Evolutionary conservation across 495 filamentous ascomycete genomes (phyloP).

Genomic region (Penicillium steckii): DNA sequence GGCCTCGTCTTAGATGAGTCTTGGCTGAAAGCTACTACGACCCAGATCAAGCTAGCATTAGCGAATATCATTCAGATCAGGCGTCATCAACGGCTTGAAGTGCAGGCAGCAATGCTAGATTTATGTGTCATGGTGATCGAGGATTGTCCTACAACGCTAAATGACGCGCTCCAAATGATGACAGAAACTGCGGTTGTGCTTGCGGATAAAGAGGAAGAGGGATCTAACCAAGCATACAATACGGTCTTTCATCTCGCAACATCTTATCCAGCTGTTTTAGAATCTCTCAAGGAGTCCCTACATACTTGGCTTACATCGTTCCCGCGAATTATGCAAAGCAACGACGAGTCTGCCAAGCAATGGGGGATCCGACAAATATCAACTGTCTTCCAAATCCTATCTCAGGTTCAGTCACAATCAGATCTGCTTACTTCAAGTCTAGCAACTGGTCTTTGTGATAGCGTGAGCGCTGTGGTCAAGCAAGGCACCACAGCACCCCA

Average conservation of each 20-base stretch:
- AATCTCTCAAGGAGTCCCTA: slow-evolving; percentile 67
- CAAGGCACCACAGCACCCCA: slow-evolving; percentile 26
- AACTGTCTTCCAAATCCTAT: slow-evolving; percentile 67
- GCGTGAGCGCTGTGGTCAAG: slow-evolving; percentile 41
- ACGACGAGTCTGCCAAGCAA: slow-evolving; percentile 74
- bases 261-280: slow-evolving; percentile 62
- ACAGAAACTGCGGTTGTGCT: slow-evolving; percentile 81
- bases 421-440: slow-evolving; percentile 68
- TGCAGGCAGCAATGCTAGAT: slow-evolving; percentile 63
- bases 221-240: slow-evolving; percentile 36
- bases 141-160: slow-evolving; percentile 71
- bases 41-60: slow-evolving; percentile 83
- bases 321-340: slow-evolving; percentile 78
- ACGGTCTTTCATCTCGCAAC: slow-evolving; percentile 58
- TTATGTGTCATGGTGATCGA: slow-evolving; percentile 75
- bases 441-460: slow-evolving; percentile 50
- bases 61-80: slow-evolving; percentile 74
- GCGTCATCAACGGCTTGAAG: slow-evolving; percentile 68
- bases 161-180: slow-evolving; percentile 65
- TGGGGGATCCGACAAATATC: slow-evolving; percentile 71
- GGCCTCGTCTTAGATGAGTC: slow-evolving; percentile 46
- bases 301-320: slow-evolving; percentile 81
- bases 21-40: slow-evolving; percentile 80
- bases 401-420: slow-evolving; percentile 62
- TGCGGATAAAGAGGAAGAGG: slow-evolving; percentile 48